Evolutionary conservation across 305 asterid species (phyloP), one percentile per base, ranked within the genome.

Genomic region (Ajuga reptans): DNA sequence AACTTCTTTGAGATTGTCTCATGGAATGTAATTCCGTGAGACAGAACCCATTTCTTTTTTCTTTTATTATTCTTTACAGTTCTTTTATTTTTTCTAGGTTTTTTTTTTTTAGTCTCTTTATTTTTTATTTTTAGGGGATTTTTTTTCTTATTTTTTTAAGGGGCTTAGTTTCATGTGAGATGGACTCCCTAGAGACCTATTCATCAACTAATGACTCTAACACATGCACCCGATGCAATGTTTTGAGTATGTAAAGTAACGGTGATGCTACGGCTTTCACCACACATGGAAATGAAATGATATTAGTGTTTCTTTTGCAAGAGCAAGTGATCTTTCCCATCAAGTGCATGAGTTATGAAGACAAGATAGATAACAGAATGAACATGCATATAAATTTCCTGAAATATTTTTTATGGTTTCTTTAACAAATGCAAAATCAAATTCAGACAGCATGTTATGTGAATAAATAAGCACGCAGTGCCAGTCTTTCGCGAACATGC

Each of bases 401-500:
- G 56, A 33, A 45, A 45, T 14, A 29, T 8, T 9, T 29, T 7
- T 39, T 33, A 60, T 9, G 17, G 8, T 12, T 45, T 16, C 69
- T 18, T 42, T 53, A 0, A 43, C 5, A 67, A 46, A 68, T 60
- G 17, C 34, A 43, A 33, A 62, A 24, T 68, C 10, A 64, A 36
- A 69, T 55, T 72, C 70, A 49, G 61, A 54, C 47, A 34, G 73
- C 66, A 34, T 52, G 41, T 58, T 39, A 36, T 43, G 42, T 8
- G 18, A 1, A 64, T 18, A 8, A 50, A 74, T 29, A 36, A 29
- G 43, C 31, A 66, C 31, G 34, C 52, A 49, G 36, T 46, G 18
- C 31, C 47, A 46, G 56, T 54, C 59, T 55, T 68, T 68, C 18
- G 37, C 37, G n/a, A 34, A 56, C 65, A 78, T 47, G 76, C 64